Base-by-base conservation (phyloP, 805 yeast genomes). In the Candida pseudofarinosa region DNA sequence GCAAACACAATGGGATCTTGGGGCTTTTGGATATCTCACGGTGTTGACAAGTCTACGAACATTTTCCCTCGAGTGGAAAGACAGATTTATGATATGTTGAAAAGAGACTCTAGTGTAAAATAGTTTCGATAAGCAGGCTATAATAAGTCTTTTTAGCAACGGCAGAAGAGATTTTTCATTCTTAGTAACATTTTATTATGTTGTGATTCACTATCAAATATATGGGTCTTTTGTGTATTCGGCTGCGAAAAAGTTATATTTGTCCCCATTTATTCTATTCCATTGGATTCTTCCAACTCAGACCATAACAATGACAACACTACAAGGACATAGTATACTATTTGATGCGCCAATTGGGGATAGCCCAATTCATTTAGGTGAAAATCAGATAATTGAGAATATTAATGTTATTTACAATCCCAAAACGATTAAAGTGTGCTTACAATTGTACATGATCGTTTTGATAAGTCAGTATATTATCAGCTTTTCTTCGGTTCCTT, bases 1-100 rank as follows among this genome's bases (percentile, higher is more conserved):
- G 97, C 97, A 15, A 91, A 93, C 54, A 71, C 82, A 72, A 88
- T 91, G 95, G 96, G 95, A 0, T 71, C 93, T 0, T 78, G 80
- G 62, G 86, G 91, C 0, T 73, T 88, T 3, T 93, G 98, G 97
- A 57, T 93, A 1, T 69, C 76, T 40, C 81, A 81, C 18, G 98
- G 98, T 3, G 95, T 89, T 3, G 67, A 66, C 43, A 60, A 67
- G 35, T 75, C 85, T 1, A 61, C 71, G 19, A 73, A 76, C 42
- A 35, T 72, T 12, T 72, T 81, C 34, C 81, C 83, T 20, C 64
- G 65, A 10, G 39, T 78, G 10, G 90, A 84, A 54, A 63, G 88
- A 40, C 46, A 47, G 4, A 42, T 69, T 19, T 65, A 65, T 42
- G 40, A 44, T 17, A 45, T 40, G 32, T 45, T 60, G 37, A 60